phyloP scores from a whole-genome alignment of 2,329 filamentous ascomycete genomes.

The Monosporascus sp. region DNA sequence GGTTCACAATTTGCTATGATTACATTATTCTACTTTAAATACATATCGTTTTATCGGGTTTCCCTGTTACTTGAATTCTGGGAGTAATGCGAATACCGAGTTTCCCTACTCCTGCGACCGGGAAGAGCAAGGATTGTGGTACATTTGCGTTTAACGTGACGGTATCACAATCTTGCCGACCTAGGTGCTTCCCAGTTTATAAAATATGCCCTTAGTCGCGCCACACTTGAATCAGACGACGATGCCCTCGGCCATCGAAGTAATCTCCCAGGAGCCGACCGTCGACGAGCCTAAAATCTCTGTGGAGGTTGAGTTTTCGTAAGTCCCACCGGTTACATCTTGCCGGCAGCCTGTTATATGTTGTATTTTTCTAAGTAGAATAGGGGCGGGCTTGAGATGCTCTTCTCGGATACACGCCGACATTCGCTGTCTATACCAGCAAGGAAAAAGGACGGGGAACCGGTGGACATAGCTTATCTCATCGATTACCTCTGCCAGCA shows the following conservation, averaged over 20 bases:
- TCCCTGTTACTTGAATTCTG: not conserved
- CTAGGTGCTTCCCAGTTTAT: too few relatives aligned
- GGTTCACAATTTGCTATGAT: not conserved
- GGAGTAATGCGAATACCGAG: not conserved
- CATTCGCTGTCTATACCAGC: constrained; percentile 66
- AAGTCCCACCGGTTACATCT: constrained; percentile 18
- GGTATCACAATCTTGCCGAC: too few relatives aligned
- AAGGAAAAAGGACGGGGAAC: constrained; percentile 51
- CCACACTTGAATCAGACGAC: not conserved
- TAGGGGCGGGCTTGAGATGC: constrained; percentile 88
- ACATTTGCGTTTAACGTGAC: too few relatives aligned
- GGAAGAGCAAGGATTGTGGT: not conserved
- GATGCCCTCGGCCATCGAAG: constrained; percentile 11
- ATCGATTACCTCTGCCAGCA: constrained; percentile 74
- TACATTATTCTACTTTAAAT: not conserved
- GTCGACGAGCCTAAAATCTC: constrained; percentile 31
- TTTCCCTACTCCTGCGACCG: not conserved
- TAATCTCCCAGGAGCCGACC: not conserved
- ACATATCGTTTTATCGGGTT: not conserved
- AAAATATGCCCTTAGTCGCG: not conserved
- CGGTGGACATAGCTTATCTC: constrained; percentile 68
- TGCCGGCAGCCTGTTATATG: too few relatives aligned
- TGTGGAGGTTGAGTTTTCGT: constrained; percentile 59
- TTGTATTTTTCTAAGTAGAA: constrained; percentile 2
- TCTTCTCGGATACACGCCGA: constrained; percentile 78